Base-by-base conservation (phyloP, 2,329 filamentous ascomycete genomes). In the Epichloe elymi region DNA sequence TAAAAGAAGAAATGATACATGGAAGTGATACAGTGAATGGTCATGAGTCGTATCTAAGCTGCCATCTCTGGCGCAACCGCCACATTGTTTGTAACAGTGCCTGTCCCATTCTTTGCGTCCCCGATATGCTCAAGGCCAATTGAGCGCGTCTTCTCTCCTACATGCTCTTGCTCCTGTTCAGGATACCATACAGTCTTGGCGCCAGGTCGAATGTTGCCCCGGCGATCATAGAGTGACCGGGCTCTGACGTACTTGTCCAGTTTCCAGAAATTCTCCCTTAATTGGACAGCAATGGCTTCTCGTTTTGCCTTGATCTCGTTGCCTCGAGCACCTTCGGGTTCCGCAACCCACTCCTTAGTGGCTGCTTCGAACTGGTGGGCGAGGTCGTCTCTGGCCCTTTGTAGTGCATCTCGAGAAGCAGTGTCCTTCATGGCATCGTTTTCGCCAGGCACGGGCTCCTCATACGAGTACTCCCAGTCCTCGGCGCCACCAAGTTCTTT, bases 171-270 rank as follows among this genome's bases (percentile, higher is more conserved):
- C 14, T 15, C 36, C 11, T 48, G 19, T 11, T 17, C 30, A 14
- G 50, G 44, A 36, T 50, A 50, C 53, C 50, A 54, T 10, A 38
- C 44, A 4, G 53, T 41, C 43, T 46, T 45, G 6, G 26, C 20
- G 10, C 53, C 53, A 7, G 46, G n/a, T 19, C 44, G 39, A 17
- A 54, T 48, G 14, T 42, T 48, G 37, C 53, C 53, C 35, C 46
- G 48, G 2, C 83, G 72, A 63, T 87, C 83, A 56, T 85, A 85
- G 55, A 80, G 61, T 17, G 75, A 77, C 57, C 75, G 69, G 20
- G 82, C 80, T 36, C 84, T 70, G 17, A 86, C 62, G 60, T 82
- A 85, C 2, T 81, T 81, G 65, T 88, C 85, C 51, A 87, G 63
- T 54, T 76, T 71, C 85, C 85, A 88, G 66, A 86, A 88, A 53